Evolutionary conservation across 1,284 basidiomycete species (phyloP), one percentile per base, ranked within the genome.

Genomic region (Phellinidium pouzarii): DNA sequence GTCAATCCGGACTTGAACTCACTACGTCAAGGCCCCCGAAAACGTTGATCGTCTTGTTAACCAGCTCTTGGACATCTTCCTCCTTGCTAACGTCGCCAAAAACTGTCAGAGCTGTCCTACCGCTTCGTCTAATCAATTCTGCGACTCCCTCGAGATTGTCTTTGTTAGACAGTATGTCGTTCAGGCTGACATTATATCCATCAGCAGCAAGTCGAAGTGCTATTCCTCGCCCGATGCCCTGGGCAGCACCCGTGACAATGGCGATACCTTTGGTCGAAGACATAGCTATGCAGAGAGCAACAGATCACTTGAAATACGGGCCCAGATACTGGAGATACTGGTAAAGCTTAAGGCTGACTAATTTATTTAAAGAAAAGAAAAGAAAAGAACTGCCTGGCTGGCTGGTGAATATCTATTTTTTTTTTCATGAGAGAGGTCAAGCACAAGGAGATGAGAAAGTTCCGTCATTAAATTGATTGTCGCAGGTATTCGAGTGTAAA

Each of bases 21-120:
- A 62, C 62, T 11, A 64, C 58, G 20, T 63, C 59, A 11, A 64
- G 42, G 22, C 55, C 31, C 4, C 60, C 61, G 11, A 62, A 40
- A 22, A 50, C 49, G n/a, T 48, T 25, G 29, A 59, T 59, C 20
- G 55, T 53, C 14, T 46, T 48, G 23, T 61, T 27, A 2, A 64
- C 48, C 31, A 62, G 48, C 9, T 36, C 41, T 20, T 36, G 34
- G 9, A 63, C 59, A 3, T 59, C 54, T n/a, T 44, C 51, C 25
- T 64, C 59, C 34, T 57, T 46, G 29, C 59, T 56, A 6, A 64
- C 54, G 38, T 63, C 60, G n/a, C 50, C 58, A 14, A 50, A 43
- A 7, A 52, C 25, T n/a, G 48, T 43, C 26, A 49, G 17, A 14
- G 48, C 43, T 31, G 47, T 50, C n/a, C 46, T 22, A 14, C 55